Evolutionary conservation across 257 asterid species (phyloP).

Genomic region (Nicotiana tabacum): DNA sequence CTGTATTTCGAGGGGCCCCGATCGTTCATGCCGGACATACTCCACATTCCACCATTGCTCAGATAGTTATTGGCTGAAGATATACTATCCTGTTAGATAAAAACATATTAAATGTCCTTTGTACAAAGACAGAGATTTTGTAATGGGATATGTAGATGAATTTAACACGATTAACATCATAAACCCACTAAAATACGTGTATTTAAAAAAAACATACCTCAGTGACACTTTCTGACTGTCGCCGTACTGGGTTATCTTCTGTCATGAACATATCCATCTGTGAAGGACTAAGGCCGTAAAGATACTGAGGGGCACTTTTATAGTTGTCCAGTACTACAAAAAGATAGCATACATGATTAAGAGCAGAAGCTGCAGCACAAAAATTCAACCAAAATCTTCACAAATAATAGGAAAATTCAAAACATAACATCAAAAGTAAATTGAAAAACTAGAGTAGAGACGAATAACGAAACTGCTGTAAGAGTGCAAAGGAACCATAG

Average conservation of each 20-base stretch:
- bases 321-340: constrained; percentile 75
- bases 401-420: not conserved
- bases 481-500: not conserved
- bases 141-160: not conserved
- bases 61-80: constrained; percentile 64
- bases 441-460: not conserved
- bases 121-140: not conserved
- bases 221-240: constrained; percentile 65
- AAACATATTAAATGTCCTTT: not conserved
- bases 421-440: not conserved
- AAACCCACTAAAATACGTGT: not conserved
- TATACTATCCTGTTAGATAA: constrained; percentile 59
- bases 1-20: constrained; percentile 62
- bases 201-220: constrained; percentile 43
- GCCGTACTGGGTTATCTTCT: constrained; percentile 65
- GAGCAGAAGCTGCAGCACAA: not conserved
- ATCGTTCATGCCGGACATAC: constrained; percentile 42
- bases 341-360: constrained; percentile 1
- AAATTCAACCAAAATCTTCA: not conserved
- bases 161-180: not conserved
- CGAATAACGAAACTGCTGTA: not conserved
- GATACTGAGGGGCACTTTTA: constrained; percentile 69
- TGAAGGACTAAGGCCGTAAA: constrained; percentile 82
- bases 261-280: constrained; percentile 97
- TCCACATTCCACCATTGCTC: constrained; percentile 74